These are phyloP conservation scores for Phlegmacium glaucopus DNA, from an alignment of 768 basidiomycete species.

Conservation along the genomic window DNA sequence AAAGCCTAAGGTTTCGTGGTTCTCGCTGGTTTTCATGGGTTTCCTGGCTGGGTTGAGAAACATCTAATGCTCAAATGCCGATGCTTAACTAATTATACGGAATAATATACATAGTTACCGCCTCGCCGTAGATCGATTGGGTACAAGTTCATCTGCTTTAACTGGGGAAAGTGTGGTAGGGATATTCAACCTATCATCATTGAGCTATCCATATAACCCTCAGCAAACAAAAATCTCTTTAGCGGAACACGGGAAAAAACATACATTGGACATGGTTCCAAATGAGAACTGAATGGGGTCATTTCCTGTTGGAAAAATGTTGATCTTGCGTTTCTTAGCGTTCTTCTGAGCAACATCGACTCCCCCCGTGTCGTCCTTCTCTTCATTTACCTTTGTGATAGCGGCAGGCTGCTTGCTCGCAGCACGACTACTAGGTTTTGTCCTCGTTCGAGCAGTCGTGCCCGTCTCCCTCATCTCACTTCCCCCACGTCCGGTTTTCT, in stretches of 20 bases:
- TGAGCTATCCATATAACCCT: slow-evolving; percentile 20
- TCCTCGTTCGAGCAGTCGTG: slow-evolving; percentile 7
- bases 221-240: background rate
- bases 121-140: slow-evolving; percentile 34
- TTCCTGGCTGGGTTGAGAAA: no score
- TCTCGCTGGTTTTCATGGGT: no score
- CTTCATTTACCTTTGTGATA: slow-evolving; percentile 14
- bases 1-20: no score
- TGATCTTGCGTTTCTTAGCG: slow-evolving; percentile 65
- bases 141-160: slow-evolving; percentile 50
- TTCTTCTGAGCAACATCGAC: slow-evolving; percentile 43
- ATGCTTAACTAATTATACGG: no score
- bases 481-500: slow-evolving; percentile 10
- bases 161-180: slow-evolving; percentile 67
- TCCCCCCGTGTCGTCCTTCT: slow-evolving; percentile 17
- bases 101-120: no score
- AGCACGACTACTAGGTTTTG: slow-evolving; percentile 19
- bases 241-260: slow-evolving; percentile 5
- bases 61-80: no score
- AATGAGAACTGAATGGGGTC: slow-evolving; percentile 46
- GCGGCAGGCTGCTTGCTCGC: slow-evolving; percentile 19
- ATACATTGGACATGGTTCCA: slow-evolving; percentile 27
- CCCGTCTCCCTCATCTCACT: slow-evolving; percentile 7
- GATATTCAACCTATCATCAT: slow-evolving; percentile 49
- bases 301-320: slow-evolving; percentile 47